Evolutionary conservation across 2,329 filamentous ascomycete species (phyloP), one percentile per base, ranked within the genome.

Genomic region (Neurospora sp.): DNA sequence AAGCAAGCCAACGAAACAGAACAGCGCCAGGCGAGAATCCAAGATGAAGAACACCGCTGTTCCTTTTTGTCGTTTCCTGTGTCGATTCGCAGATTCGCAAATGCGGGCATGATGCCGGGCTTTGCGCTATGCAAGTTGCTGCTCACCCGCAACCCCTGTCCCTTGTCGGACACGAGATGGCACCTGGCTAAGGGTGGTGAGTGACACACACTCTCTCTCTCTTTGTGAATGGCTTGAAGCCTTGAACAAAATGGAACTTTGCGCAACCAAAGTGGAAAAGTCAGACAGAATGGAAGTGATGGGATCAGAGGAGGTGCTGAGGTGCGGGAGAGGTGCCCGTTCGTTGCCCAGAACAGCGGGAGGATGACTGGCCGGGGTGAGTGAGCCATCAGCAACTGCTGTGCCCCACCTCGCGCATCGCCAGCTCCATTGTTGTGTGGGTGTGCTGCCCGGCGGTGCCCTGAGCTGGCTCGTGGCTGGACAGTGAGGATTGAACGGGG

Each of bases 81-180:
- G 42, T 52, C 43, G n/a, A 19, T 38, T 67, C 66, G 66, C 38
- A 40, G 38, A 39, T 68, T 52, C 67, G 67, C 67, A 36, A 33
- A 62, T 62, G 52, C 52, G 52, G 52, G 52, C 52, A 62, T 62
- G 52, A 62, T 62, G 52, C 52, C 28, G 52, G 52, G 13, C 52
- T 62, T 36, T 36, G 52, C 33, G 52, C 52, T 62, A 72, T 74
- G 71, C 73, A 73, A 69, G 68, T 68, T 74, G 74, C 73, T 75
- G 74, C 73, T 74, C 74, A 75, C 74, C 73, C 73, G 74, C 74
- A 71, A 75, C 74, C 72, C 71, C 71, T 75, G 74, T 58, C 68
- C 73, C 74, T 67, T 73, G 73, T 68, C 71, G 70, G 73, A 72
- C 72, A 71, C 70, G 69, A 73, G 69, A 74, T 62, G 28, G 52